phyloP scores from a whole-genome alignment of 1,139 yeast genomes.

The Komagataea norvegica region DNA sequence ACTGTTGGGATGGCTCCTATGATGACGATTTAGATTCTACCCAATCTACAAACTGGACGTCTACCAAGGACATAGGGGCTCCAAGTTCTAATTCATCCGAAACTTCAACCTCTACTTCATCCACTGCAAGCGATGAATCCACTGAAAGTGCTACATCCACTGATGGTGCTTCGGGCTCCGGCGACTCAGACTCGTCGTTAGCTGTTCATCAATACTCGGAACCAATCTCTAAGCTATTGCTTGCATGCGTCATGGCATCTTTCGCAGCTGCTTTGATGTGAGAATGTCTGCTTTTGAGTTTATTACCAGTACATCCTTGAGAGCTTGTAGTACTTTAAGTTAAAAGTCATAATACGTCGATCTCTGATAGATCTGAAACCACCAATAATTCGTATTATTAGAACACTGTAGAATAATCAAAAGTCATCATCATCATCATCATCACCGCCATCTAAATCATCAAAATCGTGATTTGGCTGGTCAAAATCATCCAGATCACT shows the following conservation, averaged over 20 bases:
- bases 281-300: no score
- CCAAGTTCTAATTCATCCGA: neutral
- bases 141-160: neutral
- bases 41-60: constrained; percentile 7
- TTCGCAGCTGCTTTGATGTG: constrained; percentile 5
- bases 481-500: constrained; percentile 4
- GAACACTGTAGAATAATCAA: neutral
- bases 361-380: no score
- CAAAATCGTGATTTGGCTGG: neutral
- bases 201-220: constrained; percentile 3
- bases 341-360: no score
- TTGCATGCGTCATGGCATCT: constrained; percentile 2
- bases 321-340: no score
- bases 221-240: constrained; percentile 7
- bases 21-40: neutral
- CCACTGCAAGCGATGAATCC: neutral
- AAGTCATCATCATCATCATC: neutral
- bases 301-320: no score
- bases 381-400: neutral
- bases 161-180: neutral
- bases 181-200: constrained; percentile 2
- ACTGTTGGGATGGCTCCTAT: constrained; percentile 74
- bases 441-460: constrained; percentile 1
- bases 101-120: neutral
- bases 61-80: neutral